Evolutionary conservation across 139 green algal genomes (phyloP), one percentile per base, ranked within the genome.

Genomic region (Gonium pectorale): DNA sequence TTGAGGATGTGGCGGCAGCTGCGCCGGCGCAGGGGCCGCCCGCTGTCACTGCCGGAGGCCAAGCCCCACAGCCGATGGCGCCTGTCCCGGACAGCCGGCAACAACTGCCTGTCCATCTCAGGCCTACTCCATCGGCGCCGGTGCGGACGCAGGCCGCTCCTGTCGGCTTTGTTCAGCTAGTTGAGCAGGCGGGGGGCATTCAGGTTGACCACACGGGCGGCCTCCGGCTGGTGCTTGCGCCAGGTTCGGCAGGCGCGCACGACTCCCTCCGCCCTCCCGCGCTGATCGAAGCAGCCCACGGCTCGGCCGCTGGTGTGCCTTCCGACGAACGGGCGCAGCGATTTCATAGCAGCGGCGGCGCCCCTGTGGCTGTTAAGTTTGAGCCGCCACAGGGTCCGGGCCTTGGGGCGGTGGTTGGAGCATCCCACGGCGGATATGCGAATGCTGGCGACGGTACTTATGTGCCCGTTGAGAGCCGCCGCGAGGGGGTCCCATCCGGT

Each of bases 91-190:
- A 74, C 38, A 29, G 33, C 26, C 26, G 29, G 11, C 27, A 60
- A 26, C 31, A 79, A 46, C 46, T 43, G 29, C 49, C 70, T 24
- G 26, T 77, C 26, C 40, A 74, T 38, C 68, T 77, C n/a, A 60
- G 41, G 68, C 68, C 43, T 26, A n/a, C n/a, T n/a, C n/a, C n/a
- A n/a, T n/a, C n/a, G n/a, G 43, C 67, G 3, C 11, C 27, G 40
- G 31, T 60, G 2, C 29, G n/a, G 0, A 31, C 29, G 11, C n/a
- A 27, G 68, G 43, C 43, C 31, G 33, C 70, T 19, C 15, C 70
- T 22, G 70, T 35, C 11, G 31, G 21, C 8, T 79, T 79, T 31
- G 70, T 79, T 3, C 70, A 79, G 49, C 49, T 79, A 5, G 46
- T 79, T 0, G 37, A 46, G 70, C 70, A 79, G n/a, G 9, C 46